phyloP scores from a whole-genome alignment of 2,329 filamentous ascomycete species.

The Bipolaris cookei region DNA sequence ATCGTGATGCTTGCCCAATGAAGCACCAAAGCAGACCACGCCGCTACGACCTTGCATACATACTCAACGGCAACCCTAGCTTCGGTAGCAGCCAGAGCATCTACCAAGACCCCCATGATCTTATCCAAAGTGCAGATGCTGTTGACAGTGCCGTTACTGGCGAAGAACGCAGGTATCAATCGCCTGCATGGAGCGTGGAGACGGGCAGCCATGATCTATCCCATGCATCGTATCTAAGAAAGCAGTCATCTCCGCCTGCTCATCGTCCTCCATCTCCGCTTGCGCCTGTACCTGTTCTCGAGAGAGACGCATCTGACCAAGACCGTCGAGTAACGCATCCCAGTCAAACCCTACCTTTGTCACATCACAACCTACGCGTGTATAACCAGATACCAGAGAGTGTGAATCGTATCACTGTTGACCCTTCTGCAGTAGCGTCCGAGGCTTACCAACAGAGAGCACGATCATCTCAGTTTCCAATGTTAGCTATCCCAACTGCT shows the following conservation, averaged over 20 bases:
- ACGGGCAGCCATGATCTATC: constrained; percentile 22
- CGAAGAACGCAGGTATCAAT: constrained; percentile 49
- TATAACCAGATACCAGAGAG: constrained; percentile 34
- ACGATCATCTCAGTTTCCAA: constrained; percentile 27
- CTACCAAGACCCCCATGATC: constrained; percentile 28
- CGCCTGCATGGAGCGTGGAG: constrained; percentile 21
- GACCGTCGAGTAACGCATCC: constrained; percentile 19
- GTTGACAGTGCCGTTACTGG: constrained; percentile 51
- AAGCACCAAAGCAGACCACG: constrained; percentile 59
- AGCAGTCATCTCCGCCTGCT: constrained; percentile 16
- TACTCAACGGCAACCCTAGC: constrained; percentile 31
- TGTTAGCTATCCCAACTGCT: constrained; percentile 23
- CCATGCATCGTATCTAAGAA: constrained; percentile 22
- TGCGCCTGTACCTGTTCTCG: constrained; percentile 2
- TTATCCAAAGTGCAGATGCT: constrained; percentile 50
- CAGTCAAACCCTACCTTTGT: constrained; percentile 16
- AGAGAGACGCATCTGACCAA: constrained; percentile 6
- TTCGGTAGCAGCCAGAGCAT: constrained; percentile 2
- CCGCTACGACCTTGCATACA: constrained; percentile 1
- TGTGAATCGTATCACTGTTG: constrained; percentile 30
- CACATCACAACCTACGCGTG: neutral
- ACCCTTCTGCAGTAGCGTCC: constrained; percentile 24
- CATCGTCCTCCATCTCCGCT: no score
- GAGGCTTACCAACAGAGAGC: constrained; percentile 4
- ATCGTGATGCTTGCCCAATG: constrained; percentile 26